phyloP scores from a whole-genome alignment of 768 basidiomycete species.

The Boletus reticuloceps region DNA sequence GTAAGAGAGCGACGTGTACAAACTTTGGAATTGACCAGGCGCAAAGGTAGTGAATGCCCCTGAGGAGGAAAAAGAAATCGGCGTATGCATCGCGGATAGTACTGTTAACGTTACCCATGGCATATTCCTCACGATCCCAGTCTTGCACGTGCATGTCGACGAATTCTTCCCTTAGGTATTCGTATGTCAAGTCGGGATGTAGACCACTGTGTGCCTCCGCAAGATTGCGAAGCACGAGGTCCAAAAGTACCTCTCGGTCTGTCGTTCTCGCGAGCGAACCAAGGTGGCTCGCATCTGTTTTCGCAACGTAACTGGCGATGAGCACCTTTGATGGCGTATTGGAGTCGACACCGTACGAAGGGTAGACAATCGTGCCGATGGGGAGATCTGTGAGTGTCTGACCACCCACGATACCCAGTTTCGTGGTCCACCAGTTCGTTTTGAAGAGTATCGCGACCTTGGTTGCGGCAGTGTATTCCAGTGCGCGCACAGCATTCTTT shows the following conservation, averaged over 20 bases:
- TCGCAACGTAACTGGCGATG: background rate
- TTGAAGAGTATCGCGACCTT: constrained; percentile 12
- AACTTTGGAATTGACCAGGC: constrained; percentile 35
- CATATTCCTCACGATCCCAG: constrained; percentile 33
- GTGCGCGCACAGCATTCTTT: constrained; percentile 1
- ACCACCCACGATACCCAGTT: constrained; percentile 8
- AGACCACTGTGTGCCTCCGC: constrained; percentile 1
- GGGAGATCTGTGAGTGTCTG: constrained; percentile 12
- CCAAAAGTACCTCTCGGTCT: background rate
- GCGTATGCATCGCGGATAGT: background rate
- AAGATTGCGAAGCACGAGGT: constrained; percentile 6
- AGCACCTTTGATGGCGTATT: constrained; percentile 10
- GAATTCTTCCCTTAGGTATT: background rate
- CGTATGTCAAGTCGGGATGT: constrained; percentile 6
- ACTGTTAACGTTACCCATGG: constrained; percentile 31
- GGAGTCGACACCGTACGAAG: constrained; percentile 5
- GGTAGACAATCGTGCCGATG: constrained; percentile 6
- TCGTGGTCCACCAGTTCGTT: constrained; percentile 12
- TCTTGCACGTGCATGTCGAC: constrained; percentile 26
- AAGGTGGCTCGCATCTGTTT: background rate
- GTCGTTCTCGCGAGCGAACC: background rate
- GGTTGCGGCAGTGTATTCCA: background rate
- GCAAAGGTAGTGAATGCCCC: constrained; percentile 39
- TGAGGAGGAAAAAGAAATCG: constrained; percentile 2
- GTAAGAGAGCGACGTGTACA: constrained; percentile 29